Evolutionary conservation across 78 protist genomes (phyloP).

Genomic region (Mantamonas sphyraenae): DNA sequence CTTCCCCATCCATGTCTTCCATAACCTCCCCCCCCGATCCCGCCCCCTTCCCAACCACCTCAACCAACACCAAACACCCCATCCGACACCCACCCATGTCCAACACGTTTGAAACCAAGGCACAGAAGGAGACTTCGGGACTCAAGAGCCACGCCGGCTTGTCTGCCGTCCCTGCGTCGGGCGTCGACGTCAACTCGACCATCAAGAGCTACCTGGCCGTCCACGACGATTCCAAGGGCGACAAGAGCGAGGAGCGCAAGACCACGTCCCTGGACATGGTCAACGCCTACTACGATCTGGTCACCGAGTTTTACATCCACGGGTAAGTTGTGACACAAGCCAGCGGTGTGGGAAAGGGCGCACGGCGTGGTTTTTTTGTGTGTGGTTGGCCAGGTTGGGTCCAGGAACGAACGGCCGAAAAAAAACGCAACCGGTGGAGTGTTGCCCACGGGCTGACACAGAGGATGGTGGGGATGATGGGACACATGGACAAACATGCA

Average conservation of each 20-base stretch:
- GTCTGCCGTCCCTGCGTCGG: neutral
- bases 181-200: neutral
- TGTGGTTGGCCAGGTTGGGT: no score
- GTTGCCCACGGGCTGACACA: no score
- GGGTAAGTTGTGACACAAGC: no score
- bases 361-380: no score
- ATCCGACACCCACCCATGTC: neutral
- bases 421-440: no score
- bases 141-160: neutral
- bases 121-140: neutral
- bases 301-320: conserved; percentile 87
- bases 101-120: neutral
- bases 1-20: neutral
- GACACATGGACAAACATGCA: no score
- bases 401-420: no score
- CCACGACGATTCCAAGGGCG: neutral
- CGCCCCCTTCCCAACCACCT: neutral
- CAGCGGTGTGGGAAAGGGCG: no score
- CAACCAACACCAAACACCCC: no score
- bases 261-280: conserved; percentile 51
- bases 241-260: neutral
- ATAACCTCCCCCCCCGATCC: neutral
- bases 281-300: conserved; percentile 77
- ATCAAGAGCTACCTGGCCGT: neutral
- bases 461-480: no score